phyloP scores from a whole-genome alignment of 108 stramenopile species.

The Pseudonitzschia delicatissima region DNA sequence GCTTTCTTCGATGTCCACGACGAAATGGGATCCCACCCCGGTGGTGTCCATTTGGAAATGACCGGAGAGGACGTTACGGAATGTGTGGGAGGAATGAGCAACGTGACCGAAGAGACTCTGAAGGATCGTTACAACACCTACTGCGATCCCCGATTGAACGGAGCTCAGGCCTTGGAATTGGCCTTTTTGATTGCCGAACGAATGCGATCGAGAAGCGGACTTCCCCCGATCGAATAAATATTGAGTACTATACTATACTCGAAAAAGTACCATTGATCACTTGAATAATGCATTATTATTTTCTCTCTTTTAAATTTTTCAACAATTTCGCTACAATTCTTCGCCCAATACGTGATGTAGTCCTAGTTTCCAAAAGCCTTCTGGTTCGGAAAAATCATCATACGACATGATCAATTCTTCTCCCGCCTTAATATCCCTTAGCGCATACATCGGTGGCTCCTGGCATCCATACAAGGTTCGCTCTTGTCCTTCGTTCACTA shows the following conservation, averaged over 20 bases:
- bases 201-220: conserved; percentile 85
- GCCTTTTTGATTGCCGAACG: conserved; percentile 96
- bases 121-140: conserved; percentile 86
- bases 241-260: too few relatives aligned
- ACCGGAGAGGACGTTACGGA: conserved; percentile 99
- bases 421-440: conserved; percentile 7
- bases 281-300: neutral
- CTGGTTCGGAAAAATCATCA: conserved; percentile 9
- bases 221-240: conserved; percentile 74
- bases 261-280: neutral
- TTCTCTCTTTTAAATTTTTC: neutral
- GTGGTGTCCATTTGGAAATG: conserved; percentile 97
- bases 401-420: conserved; percentile 6
- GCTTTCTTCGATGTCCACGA: conserved; percentile 99
- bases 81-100: conserved; percentile 92
- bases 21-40: conserved; percentile 95
- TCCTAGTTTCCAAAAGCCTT: neutral
- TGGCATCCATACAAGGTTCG: neutral
- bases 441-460: conserved; percentile 3
- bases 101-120: conserved; percentile 82
- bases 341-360: neutral
- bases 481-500: too few relatives aligned
- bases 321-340: too few relatives aligned
- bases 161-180: conserved; percentile 96
- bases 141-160: conserved; percentile 99